phyloP scores from a whole-genome alignment of 768 basidiomycete genomes.

The Boletus edulis region DNA sequence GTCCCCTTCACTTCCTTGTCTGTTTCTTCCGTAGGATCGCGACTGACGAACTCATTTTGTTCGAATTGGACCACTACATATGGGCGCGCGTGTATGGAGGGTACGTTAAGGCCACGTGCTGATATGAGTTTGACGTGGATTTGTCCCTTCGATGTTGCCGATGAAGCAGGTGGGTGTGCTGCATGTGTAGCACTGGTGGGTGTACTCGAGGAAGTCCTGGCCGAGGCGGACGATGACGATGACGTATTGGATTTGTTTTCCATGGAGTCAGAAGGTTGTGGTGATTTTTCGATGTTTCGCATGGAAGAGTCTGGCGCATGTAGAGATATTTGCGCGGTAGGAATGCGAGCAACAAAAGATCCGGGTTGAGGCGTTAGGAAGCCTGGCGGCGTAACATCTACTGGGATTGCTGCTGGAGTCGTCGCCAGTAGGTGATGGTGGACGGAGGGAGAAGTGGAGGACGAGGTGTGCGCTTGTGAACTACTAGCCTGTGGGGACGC shows the following conservation, averaged over 20 bases:
- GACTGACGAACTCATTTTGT: slow-evolving; percentile 95
- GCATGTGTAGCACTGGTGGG: slow-evolving; percentile 16
- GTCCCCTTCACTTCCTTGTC: slow-evolving; percentile 89
- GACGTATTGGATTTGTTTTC: slow-evolving; percentile 37
- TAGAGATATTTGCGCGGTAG: slow-evolving; percentile 67
- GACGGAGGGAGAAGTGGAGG: slow-evolving; percentile 15
- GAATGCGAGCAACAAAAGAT: slow-evolving; percentile 48
- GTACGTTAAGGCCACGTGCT: slow-evolving; percentile 79
- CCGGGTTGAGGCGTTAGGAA: slow-evolving; percentile 46
- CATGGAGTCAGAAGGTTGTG: slow-evolving; percentile 31
- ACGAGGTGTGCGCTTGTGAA: slow-evolving; percentile 11
- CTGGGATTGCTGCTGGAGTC: slow-evolving; percentile 16
- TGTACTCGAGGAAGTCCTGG: slow-evolving; percentile 32
- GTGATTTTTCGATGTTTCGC: slow-evolving; percentile 52
- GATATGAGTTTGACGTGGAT: slow-evolving; percentile 96
- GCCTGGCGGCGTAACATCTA: slow-evolving; percentile 42
- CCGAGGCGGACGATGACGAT: slow-evolving; percentile 41
- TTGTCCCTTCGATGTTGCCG: slow-evolving; percentile 58
- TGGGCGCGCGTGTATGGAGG: slow-evolving; percentile 61
- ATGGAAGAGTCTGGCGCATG: slow-evolving; percentile 86
- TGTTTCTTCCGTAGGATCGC: slow-evolving; percentile 81
- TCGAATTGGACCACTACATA: slow-evolving; percentile 99
- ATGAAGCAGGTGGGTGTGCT: slow-evolving; percentile 28
- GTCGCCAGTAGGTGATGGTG: slow-evolving; percentile 33
- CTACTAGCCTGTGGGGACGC: neutral